Percentiles rank a stretch among this genome's conserved stretches.
Conservation (phyloP, 1,139 yeast species). For the Kluyveromyces sp. region DNA sequence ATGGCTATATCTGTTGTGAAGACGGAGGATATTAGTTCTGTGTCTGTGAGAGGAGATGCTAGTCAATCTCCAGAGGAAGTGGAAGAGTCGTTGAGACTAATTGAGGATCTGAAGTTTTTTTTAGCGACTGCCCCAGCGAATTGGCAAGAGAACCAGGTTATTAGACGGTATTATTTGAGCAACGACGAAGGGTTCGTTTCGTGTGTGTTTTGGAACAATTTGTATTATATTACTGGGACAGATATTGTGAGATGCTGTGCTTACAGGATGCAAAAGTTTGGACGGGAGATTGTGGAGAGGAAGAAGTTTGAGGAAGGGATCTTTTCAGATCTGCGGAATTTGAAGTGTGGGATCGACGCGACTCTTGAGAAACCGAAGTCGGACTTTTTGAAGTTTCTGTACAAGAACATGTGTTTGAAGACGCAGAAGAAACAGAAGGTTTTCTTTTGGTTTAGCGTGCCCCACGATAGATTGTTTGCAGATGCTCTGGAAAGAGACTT, state of each 20-base stretch:
- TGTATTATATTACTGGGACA: conserved; percentile 89
- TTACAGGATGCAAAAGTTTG: conserved; percentile 84
- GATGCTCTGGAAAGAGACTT: conserved; percentile 92
- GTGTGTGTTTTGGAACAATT: conserved; percentile 87
- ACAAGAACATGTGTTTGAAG: conserved; percentile 78
- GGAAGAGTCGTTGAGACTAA: conserved; percentile 38
- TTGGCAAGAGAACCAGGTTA: conserved; percentile 86
- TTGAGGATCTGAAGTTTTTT: conserved; percentile 75
- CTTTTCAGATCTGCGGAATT: conserved; percentile 78
- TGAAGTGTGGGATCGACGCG: conserved; percentile 86
- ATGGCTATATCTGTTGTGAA: conserved; percentile 2
- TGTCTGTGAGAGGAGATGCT: neutral
- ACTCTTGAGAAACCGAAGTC: conserved; percentile 84
- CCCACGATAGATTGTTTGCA: conserved; percentile 85
- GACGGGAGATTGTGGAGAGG: conserved; percentile 73
- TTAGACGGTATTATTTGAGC: conserved; percentile 75
- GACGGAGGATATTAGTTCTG: conserved; percentile 4
- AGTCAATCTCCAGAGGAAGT: conserved; percentile 8
- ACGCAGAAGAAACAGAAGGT: conserved; percentile 97
- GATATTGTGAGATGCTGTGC: conserved; percentile 91
- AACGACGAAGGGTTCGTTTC: conserved; percentile 87
- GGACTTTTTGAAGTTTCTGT: conserved; percentile 73
- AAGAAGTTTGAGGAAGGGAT: conserved; percentile 97
- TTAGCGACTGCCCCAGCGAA: conserved; percentile 90
- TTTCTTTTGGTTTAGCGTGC: conserved; percentile 93